These are phyloP conservation scores for Maudiozyma pseudohumilis DNA, from an alignment of 805 yeast genomes.

Conservation along the genomic window DNA sequence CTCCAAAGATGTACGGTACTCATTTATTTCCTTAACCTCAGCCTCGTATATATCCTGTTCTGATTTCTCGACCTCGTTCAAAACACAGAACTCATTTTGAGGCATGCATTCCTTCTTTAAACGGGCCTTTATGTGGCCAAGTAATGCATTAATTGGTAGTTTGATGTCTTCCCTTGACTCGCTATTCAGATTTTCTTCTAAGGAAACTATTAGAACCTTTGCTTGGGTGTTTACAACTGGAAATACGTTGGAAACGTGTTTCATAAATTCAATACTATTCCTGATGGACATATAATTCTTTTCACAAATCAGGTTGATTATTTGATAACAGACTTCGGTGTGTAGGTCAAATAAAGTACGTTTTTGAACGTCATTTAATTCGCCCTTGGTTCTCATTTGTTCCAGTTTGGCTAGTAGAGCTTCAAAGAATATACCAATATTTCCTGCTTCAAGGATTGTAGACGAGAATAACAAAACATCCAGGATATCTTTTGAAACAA, in stretches of 20 bases:
- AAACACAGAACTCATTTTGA: constrained; percentile 46
- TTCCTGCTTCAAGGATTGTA: constrained; percentile 72
- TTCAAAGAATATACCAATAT: constrained; percentile 63
- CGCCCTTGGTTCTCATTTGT: constrained; percentile 34
- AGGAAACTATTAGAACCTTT: constrained; percentile 35
- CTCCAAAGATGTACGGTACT: constrained; percentile 11
- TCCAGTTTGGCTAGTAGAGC: constrained; percentile 43
- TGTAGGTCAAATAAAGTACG: constrained; percentile 46
- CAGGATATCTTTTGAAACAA: constrained; percentile 42
- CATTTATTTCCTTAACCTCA: constrained; percentile 17
- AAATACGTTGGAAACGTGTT: constrained; percentile 49
- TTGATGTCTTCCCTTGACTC: constrained; percentile 76
- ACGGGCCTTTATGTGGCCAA: constrained; percentile 54
- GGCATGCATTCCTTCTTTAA: constrained; percentile 38
- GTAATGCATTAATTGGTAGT: constrained; percentile 62
- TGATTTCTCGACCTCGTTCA: constrained; percentile 21
- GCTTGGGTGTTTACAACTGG: constrained; percentile 66
- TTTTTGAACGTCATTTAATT: constrained; percentile 24
- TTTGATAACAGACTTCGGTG: constrained; percentile 32
- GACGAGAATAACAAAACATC: constrained; percentile 55
- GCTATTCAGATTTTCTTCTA: constrained; percentile 37
- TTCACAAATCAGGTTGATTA: constrained; percentile 15
- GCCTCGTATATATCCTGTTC: constrained; percentile 4
- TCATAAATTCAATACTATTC: constrained; percentile 70
- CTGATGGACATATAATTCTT: constrained; percentile 67